phyloP scores from a whole-genome alignment of 768 basidiomycete species.

The Antrodiella citrinella region DNA sequence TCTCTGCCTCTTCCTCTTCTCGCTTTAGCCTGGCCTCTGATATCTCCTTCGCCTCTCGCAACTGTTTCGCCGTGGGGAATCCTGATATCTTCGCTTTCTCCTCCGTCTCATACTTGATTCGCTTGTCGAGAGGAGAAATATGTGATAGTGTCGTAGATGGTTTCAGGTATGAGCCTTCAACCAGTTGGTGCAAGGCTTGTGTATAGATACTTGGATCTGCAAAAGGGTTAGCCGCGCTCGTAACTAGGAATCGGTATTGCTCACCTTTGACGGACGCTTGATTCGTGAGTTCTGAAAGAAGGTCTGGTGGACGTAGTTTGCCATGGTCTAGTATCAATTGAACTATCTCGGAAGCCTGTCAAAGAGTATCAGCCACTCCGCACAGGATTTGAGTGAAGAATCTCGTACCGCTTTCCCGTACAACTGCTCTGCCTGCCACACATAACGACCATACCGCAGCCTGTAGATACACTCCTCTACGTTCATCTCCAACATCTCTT shows the following conservation, averaged over 20 bases:
- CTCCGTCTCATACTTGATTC: constrained; percentile 73
- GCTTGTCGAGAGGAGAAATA: constrained; percentile 71
- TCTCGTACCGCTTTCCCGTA: constrained; percentile 68
- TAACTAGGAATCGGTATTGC: constrained; percentile 1
- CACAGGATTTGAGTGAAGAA: too few relatives aligned
- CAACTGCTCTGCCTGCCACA: constrained; percentile 62
- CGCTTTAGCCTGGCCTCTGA: constrained; percentile 55
- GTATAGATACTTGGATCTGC: constrained; percentile 37
- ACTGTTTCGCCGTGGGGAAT: constrained; percentile 74
- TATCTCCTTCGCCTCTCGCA: constrained; percentile 61
- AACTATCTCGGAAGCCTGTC: constrained; percentile 74
- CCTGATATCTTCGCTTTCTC: constrained; percentile 67
- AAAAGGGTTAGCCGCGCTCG: constrained; percentile 1
- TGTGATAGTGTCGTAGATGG: constrained; percentile 75
- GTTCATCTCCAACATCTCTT: constrained; percentile 76
- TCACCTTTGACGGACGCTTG: constrained; percentile 33
- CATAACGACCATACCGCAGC: constrained; percentile 75
- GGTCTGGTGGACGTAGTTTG: constrained; percentile 70
- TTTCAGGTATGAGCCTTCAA: constrained; percentile 68
- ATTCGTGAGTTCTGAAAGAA: constrained; percentile 43
- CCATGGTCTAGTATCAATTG: constrained; percentile 77
- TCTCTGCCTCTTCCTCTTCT: constrained; percentile 70
- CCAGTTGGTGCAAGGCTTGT: constrained; percentile 60
- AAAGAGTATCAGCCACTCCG: too few relatives aligned
- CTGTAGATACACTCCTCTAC: constrained; percentile 76